These are phyloP conservation scores for Botrytis pseudocinerea DNA, from an alignment of 2,329 filamentous ascomycete genomes.

Conservation along the genomic window DNA sequence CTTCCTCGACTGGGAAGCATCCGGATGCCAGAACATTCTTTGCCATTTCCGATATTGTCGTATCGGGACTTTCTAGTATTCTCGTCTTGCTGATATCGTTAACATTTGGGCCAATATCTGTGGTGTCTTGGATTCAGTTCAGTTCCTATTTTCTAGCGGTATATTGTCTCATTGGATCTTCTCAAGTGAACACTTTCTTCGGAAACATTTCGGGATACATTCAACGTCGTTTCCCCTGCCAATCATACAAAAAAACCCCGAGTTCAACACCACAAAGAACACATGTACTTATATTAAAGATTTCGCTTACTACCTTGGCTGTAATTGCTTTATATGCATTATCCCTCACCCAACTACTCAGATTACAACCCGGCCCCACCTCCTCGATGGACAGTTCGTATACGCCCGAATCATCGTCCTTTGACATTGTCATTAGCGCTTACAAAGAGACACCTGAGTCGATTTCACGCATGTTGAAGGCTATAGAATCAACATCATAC, in stretches of 20 bases:
- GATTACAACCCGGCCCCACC: slow-evolving; percentile 10
- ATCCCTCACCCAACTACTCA: background rate
- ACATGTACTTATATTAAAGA: background rate
- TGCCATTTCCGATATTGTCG: slow-evolving; percentile 20
- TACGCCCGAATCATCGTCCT: slow-evolving; percentile 23
- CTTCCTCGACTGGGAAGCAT: slow-evolving; percentile 24
- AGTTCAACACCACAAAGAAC: background rate
- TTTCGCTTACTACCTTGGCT: background rate
- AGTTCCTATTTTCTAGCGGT: slow-evolving; percentile 25
- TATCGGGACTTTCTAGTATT: slow-evolving; percentile 27
- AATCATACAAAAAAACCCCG: slow-evolving; percentile 19
- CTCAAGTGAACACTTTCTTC: background rate
- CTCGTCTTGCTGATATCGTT: slow-evolving; percentile 28
- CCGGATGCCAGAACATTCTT: slow-evolving; percentile 25
- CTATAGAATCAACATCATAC: slow-evolving; percentile 31
- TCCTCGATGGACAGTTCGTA: slow-evolving; percentile 30
- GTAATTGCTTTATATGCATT: background rate
- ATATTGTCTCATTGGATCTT: background rate
- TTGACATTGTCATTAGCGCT: slow-evolving; percentile 38
- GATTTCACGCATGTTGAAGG: slow-evolving; percentile 30
- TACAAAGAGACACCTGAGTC: slow-evolving; percentile 33
- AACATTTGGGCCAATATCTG: slow-evolving; percentile 26
- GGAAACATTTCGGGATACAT: background rate
- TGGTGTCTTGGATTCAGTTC: slow-evolving; percentile 31
- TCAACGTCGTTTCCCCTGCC: slow-evolving; percentile 17